These are phyloP conservation scores for Leishmania arabica DNA, from an alignment of 208 protist genomes.

Conservation along the genomic window DNA sequence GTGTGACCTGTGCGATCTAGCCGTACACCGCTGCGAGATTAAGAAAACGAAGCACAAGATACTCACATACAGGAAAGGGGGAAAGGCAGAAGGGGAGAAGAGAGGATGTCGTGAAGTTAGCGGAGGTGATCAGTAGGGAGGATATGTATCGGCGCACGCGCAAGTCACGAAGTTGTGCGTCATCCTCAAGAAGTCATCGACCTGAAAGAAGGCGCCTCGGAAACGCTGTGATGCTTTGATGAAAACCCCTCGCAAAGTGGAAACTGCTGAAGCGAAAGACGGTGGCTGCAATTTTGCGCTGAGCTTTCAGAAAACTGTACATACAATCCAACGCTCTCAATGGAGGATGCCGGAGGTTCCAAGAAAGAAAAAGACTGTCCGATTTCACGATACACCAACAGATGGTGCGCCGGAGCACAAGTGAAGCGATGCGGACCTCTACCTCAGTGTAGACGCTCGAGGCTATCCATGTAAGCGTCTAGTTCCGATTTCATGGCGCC, in stretches of 20 bases:
- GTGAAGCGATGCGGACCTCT: neutral
- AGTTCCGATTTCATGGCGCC: constrained; percentile 65
- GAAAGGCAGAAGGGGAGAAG: neutral
- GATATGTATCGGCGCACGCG: neutral
- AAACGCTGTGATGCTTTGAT: too few species aligned
- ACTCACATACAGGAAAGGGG: neutral
- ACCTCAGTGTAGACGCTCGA: constrained; percentile 22
- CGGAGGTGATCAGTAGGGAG: neutral
- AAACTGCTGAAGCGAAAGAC: neutral
- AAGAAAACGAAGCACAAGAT: neutral
- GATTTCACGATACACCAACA: neutral
- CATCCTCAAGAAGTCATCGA: neutral
- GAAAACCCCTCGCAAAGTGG: neutral
- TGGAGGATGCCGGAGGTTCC: neutral
- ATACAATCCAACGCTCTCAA: neutral
- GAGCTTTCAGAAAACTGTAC: constrained; percentile 1
- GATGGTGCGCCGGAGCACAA: neutral
- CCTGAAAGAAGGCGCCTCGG: neutral
- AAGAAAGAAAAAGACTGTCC: neutral
- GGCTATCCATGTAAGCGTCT: constrained; percentile 54
- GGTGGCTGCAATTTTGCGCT: neutral
- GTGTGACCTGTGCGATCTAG: neutral
- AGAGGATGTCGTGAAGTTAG: neutral
- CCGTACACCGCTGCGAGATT: neutral
- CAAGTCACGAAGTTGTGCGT: neutral